phyloP scores from a whole-genome alignment of 148 eudicot species.

The Polygonum aviculare region DNA sequence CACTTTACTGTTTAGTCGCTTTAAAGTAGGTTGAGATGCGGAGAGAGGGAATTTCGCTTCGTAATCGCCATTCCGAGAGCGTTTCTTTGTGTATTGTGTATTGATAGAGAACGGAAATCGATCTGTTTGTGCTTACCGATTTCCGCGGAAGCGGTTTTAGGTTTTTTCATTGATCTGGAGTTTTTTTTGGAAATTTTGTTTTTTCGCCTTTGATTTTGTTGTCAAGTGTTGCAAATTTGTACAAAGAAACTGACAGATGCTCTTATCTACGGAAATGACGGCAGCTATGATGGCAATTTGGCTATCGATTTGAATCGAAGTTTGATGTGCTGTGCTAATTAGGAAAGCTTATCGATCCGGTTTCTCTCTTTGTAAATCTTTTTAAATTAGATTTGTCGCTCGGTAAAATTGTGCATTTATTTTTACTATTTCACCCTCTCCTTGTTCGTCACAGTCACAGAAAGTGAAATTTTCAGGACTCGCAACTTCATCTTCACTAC shows the following conservation, averaged over 20 bases:
- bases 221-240: background rate
- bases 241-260: background rate
- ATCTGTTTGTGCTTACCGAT: background rate
- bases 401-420: background rate
- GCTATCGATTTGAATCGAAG: background rate
- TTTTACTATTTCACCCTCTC: background rate
- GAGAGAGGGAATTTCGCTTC: background rate
- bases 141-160: background rate
- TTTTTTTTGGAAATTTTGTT: background rate
- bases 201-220: background rate
- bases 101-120: background rate
- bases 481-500: conserved; percentile 3
- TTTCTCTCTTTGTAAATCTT: background rate
- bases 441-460: conserved; percentile 2
- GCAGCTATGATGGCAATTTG: background rate
- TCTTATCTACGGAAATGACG: background rate
- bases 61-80: background rate
- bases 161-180: background rate
- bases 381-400: background rate
- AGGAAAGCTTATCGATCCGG: background rate
- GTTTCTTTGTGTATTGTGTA: background rate
- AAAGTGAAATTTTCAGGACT: background rate
- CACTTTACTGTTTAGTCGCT: background rate
- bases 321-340: background rate
- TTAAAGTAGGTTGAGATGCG: background rate